phyloP scores from a whole-genome alignment of 2,329 filamentous ascomycete species.

The Eutypa lata region DNA sequence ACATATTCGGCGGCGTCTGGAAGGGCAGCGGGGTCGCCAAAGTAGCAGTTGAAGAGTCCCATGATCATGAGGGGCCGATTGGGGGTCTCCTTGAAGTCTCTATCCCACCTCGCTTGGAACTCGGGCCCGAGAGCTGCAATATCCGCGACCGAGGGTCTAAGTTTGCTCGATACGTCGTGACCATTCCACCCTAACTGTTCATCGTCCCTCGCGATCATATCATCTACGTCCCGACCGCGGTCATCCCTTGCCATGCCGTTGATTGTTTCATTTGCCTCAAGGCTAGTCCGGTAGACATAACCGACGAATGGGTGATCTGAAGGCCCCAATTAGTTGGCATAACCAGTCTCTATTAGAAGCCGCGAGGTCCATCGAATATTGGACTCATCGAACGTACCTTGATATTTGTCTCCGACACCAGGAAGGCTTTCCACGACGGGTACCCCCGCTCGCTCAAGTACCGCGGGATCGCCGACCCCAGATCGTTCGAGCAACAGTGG shows the following conservation, averaged over 20 bases:
- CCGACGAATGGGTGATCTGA: too few species aligned
- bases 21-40: constrained; percentile 12
- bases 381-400: constrained; percentile 20
- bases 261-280: too few species aligned
- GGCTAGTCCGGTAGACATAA: too few species aligned
- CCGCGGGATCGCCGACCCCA: constrained; percentile 40
- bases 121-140: not conserved
- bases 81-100: constrained; percentile 38
- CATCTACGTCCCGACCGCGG: too few species aligned
- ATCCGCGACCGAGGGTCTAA: not conserved
- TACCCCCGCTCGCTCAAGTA: constrained; percentile 34
- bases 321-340: not conserved
- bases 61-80: constrained; percentile 44
- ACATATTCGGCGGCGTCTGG: constrained; percentile 42
- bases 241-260: too few species aligned
- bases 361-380: not conserved
- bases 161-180: not conserved
- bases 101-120: constrained; percentile 43
- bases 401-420: constrained; percentile 43
- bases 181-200: not conserved
- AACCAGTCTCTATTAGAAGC: too few species aligned
- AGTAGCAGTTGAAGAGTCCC: constrained; percentile 34
- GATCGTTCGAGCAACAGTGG: constrained; percentile 47
- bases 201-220: not conserved
- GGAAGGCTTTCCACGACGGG: constrained; percentile 35